Conservation (phyloP, 2,329 filamentous ascomycete genomes). For the Alternaria sp. region DNA sequence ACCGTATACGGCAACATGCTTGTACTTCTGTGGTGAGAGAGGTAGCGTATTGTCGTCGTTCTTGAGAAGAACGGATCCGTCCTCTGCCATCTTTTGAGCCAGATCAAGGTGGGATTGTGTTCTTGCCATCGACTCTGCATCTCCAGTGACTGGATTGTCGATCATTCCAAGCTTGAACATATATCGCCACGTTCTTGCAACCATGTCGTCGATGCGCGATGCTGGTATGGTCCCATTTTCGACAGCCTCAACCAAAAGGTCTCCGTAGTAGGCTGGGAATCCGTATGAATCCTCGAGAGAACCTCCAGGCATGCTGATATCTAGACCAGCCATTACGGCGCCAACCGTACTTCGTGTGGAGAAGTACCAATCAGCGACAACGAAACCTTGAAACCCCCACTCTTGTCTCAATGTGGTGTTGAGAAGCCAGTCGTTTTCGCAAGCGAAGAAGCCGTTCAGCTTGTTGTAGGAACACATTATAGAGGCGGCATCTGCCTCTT, state of each 20-base stretch:
- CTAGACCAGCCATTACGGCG: slow-evolving; percentile 3
- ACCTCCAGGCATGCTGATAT: slow-evolving; percentile 11
- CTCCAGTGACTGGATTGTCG: neutral
- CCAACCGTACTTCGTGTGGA: neutral
- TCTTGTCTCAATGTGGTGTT: slow-evolving; percentile 52
- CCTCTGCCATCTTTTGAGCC: neutral
- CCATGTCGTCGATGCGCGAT: neutral
- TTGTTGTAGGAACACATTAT: slow-evolving; percentile 8
- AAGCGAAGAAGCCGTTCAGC: neutral
- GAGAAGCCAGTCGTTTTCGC: slow-evolving; percentile 52
- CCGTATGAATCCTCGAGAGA: slow-evolving; percentile 1
- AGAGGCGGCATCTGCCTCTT: slow-evolving; percentile 4
- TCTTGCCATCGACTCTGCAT: neutral
- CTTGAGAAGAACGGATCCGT: neutral
- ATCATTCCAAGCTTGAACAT: neutral
- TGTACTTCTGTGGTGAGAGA: neutral
- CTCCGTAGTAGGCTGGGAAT: neutral
- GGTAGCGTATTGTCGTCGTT: neutral
- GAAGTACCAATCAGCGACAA: slow-evolving; percentile 53
- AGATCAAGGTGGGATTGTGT: neutral
- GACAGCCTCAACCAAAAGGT: neutral
- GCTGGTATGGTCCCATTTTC: neutral
- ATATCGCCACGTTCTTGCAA: neutral
- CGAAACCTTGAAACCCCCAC: slow-evolving; percentile 54
- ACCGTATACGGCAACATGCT: neutral